Base-by-base conservation (phyloP, 2,329 filamentous ascomycete species). In the Exophiala phaeomuriformis region DNA sequence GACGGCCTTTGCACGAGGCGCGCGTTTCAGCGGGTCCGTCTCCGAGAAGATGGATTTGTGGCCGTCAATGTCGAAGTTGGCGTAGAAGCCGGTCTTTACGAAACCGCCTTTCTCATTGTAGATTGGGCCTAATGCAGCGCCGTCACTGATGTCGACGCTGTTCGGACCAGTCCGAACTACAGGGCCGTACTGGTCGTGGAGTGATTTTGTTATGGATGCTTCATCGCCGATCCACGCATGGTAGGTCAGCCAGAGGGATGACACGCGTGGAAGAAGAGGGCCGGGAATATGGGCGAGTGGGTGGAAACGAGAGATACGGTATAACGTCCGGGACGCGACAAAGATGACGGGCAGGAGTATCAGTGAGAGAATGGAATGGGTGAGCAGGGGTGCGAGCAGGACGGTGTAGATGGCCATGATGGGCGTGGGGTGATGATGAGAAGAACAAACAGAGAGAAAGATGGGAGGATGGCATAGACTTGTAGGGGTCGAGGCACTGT, bases 61-160 rank as follows among this genome's bases (percentile, higher is more conserved):
- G 0, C 75, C 76, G 58, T 80, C 78, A 12, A 80, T 77, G 53
- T 81, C 75, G 59, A 81, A 81, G 57, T 81, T 82, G 0, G 65
- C 64, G 62, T 82, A 82, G 53, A 70, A 75, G 0, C 64, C 59
- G 1, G 76, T 70, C 62, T 82, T 82, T 0, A 66, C 64, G 49
- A 82, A 81, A 1, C 79, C 78, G 2, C 78, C 77, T 36, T 68
- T 73, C 2, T 70, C 66, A 8, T 74, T 63, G 62, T 82, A 82
- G 32, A 82, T 78, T 1, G 74, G 66, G 0, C 70, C 65, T 28
- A 79, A 61, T 0, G 74, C 77, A 10, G 67, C 68, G 6, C 71
- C 72, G 46, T 75, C 72, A 5, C 71, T 63, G 47, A 77, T 71
- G 50, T 72, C 68, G 37, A 74, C 61, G 29, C 68, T 66, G 49